Percentiles rank a stretch among this genome's conserved stretches.
Evolutionary conservation across 1,284 basidiomycete genomes (phyloP).

Genomic region (Papiliotrema nemorosa): DNA sequence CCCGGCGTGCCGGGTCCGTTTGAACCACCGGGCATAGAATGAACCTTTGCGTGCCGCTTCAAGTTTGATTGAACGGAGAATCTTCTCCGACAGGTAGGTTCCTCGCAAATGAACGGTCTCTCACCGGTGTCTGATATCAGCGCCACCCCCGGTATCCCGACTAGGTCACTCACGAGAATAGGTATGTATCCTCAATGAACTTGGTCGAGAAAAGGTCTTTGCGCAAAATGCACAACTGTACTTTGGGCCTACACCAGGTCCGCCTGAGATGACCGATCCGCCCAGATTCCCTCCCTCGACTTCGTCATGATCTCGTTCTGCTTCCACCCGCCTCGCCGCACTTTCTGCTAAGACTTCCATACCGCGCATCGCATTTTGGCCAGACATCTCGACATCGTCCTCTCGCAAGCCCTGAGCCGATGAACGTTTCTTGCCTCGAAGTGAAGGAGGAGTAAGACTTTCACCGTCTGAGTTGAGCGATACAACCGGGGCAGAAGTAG

Average conservation of each 20-base stretch:
- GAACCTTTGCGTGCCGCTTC: constrained; percentile 45
- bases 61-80: constrained; percentile 49
- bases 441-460: constrained; percentile 1
- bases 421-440: constrained; percentile 12
- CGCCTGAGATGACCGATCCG: neutral
- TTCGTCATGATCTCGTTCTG: constrained; percentile 10
- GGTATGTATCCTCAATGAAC: constrained; percentile 43
- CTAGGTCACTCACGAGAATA: constrained; percentile 40
- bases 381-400: constrained; percentile 11
- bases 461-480: constrained; percentile 13
- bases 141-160: neutral
- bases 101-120: constrained; percentile 42
- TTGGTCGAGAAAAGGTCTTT: constrained; percentile 44
- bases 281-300: neutral
- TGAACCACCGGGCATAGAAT: constrained; percentile 14
- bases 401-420: constrained; percentile 10
- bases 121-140: constrained; percentile 40
- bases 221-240: constrained; percentile 43
- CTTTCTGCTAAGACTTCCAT: constrained; percentile 45
- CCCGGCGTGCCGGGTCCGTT: too few species aligned
- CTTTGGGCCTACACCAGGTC: constrained; percentile 29
- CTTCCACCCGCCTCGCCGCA: constrained; percentile 33
- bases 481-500: constrained; percentile 12
- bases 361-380: constrained; percentile 31
- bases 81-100: constrained; percentile 36